Conservation (phyloP, 768 basidiomycete genomes). For the Artomyces pyxidatus region DNA sequence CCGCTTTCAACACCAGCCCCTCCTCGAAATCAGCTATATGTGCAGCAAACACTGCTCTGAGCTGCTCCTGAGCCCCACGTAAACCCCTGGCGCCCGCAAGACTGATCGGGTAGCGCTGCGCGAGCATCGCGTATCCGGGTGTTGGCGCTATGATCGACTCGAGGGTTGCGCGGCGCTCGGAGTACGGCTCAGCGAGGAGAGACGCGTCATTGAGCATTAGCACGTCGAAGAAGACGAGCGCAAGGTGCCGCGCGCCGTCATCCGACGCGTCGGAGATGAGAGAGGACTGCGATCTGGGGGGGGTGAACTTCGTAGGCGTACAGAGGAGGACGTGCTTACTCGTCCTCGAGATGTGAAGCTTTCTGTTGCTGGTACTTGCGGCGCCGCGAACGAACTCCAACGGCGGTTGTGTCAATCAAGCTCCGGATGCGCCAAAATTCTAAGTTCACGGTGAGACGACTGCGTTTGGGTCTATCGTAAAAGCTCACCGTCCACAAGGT, state of each 20-base stretch:
- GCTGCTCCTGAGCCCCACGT: slow-evolving; percentile 17
- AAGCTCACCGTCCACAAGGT: slow-evolving; percentile 60
- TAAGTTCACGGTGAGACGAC: slow-evolving; percentile 20
- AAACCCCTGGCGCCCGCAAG: slow-evolving; percentile 19
- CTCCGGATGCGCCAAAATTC: slow-evolving; percentile 72
- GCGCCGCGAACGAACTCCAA: slow-evolving; percentile 48
- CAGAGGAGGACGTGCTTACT: too few species aligned
- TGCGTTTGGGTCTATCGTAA: background rate
- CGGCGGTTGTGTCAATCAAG: slow-evolving; percentile 50
- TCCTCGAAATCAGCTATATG: slow-evolving; percentile 49
- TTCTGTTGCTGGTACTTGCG: too few species aligned
- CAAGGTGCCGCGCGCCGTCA: slow-evolving; percentile 46
- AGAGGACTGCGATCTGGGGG: slow-evolving; percentile 29
- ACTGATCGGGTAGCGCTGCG: slow-evolving; percentile 44
- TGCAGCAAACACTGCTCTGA: slow-evolving; percentile 41
- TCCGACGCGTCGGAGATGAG: slow-evolving; percentile 32
- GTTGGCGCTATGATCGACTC: slow-evolving; percentile 45
- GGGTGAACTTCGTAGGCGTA: too few species aligned
- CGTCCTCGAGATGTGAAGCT: too few species aligned
- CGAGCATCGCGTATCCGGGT: slow-evolving; percentile 58
- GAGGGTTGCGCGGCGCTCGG: slow-evolving; percentile 49
- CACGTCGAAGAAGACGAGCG: slow-evolving; percentile 83
- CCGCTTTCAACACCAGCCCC: slow-evolving; percentile 74
- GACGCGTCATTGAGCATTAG: slow-evolving; percentile 58
- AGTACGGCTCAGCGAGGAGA: slow-evolving; percentile 49